Conservation (phyloP, 345 rosid species). For the Ceriops tagal region DNA sequence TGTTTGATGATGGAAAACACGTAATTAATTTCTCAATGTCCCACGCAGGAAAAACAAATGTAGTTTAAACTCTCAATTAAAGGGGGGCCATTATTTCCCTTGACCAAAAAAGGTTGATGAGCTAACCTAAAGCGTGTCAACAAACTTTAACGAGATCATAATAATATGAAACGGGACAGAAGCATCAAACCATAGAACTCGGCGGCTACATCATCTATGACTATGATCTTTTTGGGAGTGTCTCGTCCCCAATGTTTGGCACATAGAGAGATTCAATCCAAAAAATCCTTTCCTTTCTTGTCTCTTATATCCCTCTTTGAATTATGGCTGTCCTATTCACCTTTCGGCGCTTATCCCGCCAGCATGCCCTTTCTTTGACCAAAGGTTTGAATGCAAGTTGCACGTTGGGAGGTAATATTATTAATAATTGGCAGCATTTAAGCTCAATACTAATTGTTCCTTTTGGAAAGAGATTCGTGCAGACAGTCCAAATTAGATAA, state of each 20-base stretch:
- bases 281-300: constrained; percentile 30
- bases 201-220: neutral
- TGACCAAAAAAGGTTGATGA: constrained; percentile 9
- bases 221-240: neutral
- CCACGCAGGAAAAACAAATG: neutral
- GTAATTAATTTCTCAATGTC: neutral
- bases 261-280: constrained; percentile 9
- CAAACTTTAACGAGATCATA: constrained; percentile 23
- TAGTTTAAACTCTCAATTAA: constrained; percentile 23
- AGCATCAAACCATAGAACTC: constrained; percentile 12
- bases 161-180: constrained; percentile 25
- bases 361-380: constrained; percentile 26
- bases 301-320: constrained; percentile 21
- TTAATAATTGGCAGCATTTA: too few species aligned
- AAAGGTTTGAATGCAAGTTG: constrained; percentile 11
- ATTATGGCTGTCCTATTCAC: constrained; percentile 18
- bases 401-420: too few species aligned
- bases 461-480: neutral
- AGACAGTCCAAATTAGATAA: neutral
- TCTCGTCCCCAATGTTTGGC: constrained; percentile 1
- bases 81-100: constrained; percentile 3
- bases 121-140: constrained; percentile 12
- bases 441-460: neutral
- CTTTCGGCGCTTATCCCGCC: constrained; percentile 51
- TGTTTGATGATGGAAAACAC: neutral